Base-by-base conservation (phyloP, 169 alveolate species). In the Eimeria tenella region DNA sequence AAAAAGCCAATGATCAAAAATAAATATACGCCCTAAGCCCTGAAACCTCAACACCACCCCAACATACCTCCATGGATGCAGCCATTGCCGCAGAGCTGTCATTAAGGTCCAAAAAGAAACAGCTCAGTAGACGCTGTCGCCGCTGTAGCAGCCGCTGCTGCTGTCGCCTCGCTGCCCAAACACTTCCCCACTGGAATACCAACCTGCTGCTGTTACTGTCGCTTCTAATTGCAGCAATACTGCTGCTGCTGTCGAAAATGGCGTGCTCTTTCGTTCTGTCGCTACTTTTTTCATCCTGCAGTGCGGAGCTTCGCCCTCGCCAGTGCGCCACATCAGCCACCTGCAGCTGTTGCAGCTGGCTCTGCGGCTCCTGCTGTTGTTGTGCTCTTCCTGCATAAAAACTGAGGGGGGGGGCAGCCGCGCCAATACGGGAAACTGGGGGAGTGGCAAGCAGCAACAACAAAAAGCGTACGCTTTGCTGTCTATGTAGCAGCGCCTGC, bases 101-200 rank as follows among this genome's bases (percentile, higher is more conserved):
- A 86, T 74, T 75, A 58, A 90, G 68, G 71, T 90, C 94, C 19
- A 90, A 68, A 73, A 90, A 90, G 88, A 90, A 74, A 90, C 94
- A 90, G 65, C 87, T 55, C 82, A 90, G 90, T 62, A 62, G 92
- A 77, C 55, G 92, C 81, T 84, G 81, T 50, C 81, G 92, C 81
- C 65, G 92, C 65, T 50, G 77, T 9, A 52, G 52, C 81, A 62
- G 92, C 81, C 60, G 49, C 9, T 63, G 82, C 81, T 84, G 92
- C n/a, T 84, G 92, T 63, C 65, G 92, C 65, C 50, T 25, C 55
- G 60, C 65, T 84, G 60, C 56, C 92, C 81, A 63, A 50, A 49
- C 65, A 31, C 50, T 50, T 53, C 62, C 81, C 82, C 92, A 62
- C 65, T 84, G 60, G 25, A 31, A 62, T 17, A 31, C 60, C 53